Evolutionary conservation across 805 yeast species (phyloP).

Genomic region (Cyberlindnera galapagoensis): DNA sequence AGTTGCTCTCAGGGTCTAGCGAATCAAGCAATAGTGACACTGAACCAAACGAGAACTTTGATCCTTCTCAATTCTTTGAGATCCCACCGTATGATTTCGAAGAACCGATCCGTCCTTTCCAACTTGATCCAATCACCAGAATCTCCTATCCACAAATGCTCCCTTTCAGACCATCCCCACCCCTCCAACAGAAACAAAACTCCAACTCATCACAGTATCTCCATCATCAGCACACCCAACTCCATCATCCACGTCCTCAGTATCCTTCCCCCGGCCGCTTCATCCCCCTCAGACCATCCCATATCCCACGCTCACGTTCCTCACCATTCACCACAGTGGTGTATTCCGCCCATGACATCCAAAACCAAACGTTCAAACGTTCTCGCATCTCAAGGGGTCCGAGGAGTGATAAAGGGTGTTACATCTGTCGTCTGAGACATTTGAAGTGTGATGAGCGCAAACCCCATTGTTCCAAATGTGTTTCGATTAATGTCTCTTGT

Average conservation of each 20-base stretch:
- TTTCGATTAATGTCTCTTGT: slow-evolving; percentile 19
- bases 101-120: neutral
- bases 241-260: neutral
- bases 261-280: neutral
- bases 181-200: too few relatives aligned
- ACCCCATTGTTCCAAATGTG: slow-evolving; percentile 50
- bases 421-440: slow-evolving; percentile 54
- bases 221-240: too few relatives aligned
- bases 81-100: neutral
- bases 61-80: neutral
- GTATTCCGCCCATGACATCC: neutral
- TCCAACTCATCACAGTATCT: too few relatives aligned
- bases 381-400: slow-evolving; percentile 7
- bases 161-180: neutral
- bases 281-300: too few relatives aligned
- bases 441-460: slow-evolving; percentile 56
- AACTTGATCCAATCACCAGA: neutral
- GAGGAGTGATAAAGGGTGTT: slow-evolving; percentile 35
- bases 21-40: neutral
- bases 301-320: too few relatives aligned
- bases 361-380: neutral
- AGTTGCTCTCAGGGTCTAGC: neutral
- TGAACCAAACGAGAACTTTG: neutral
- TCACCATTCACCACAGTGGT: neutral
- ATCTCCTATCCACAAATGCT: neutral